These are phyloP conservation scores for Podospora conica DNA, from an alignment of 495 filamentous ascomycete genomes.

Conservation along the genomic window DNA sequence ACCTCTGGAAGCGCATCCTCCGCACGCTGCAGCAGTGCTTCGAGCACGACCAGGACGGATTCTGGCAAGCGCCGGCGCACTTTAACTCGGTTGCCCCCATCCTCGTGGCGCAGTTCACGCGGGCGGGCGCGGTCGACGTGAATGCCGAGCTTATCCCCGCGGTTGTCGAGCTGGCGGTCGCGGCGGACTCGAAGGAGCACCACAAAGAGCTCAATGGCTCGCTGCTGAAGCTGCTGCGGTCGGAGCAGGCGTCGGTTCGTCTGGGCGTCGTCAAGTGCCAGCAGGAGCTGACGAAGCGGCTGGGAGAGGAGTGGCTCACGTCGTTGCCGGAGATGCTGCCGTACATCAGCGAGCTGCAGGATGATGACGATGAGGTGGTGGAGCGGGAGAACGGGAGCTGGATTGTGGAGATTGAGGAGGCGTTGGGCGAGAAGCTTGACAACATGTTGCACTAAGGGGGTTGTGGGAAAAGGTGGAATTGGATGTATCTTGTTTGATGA, in stretches of 20 bases:
- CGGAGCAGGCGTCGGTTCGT: conserved; percentile 57
- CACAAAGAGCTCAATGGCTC: conserved; percentile 76
- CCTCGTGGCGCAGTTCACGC: conserved; percentile 61
- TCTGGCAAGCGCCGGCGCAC: conserved; percentile 87
- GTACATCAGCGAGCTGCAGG: conserved; percentile 85
- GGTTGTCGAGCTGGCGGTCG: conserved; percentile 74
- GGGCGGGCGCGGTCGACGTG: conserved; percentile 41
- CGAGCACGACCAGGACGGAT: conserved; percentile 69
- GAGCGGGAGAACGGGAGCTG: conserved; percentile 81
- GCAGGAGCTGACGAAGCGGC: conserved; percentile 63
- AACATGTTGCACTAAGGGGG: conserved; percentile 70
- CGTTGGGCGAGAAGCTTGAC: conserved; percentile 81
- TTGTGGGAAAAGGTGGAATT: neutral
- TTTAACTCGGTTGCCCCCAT: conserved; percentile 63
- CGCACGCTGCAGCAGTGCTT: conserved; percentile 66
- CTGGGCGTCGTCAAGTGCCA: conserved; percentile 75
- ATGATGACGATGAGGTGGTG: conserved; percentile 90
- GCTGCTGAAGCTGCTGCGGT: conserved; percentile 69
- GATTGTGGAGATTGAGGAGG: conserved; percentile 80
- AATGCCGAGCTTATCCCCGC: conserved; percentile 40
- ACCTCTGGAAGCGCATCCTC: conserved; percentile 58
- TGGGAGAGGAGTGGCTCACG: conserved; percentile 89
- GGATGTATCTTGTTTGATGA: neutral
- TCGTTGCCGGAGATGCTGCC: conserved; percentile 91
- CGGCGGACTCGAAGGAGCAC: conserved; percentile 73